Base-by-base conservation (phyloP, 2,329 filamentous ascomycete genomes). In the Ceratocystis destructans region DNA sequence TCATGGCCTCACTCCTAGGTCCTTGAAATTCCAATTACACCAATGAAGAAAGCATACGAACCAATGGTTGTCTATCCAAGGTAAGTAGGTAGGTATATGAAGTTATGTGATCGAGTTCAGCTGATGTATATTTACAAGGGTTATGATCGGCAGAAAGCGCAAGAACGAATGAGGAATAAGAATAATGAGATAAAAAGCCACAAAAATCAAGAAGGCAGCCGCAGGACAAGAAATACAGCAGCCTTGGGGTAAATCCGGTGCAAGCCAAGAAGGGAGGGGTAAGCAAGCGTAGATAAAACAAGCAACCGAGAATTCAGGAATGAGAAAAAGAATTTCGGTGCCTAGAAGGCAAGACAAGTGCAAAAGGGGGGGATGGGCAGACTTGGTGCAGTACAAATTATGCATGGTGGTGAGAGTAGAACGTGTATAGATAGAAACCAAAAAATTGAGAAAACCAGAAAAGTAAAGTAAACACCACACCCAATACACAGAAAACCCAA, bases 1-100 rank as follows among this genome's bases (percentile, higher is more conserved):
- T 48, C 28, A 64, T 46, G 63, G 33, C 31, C 53, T 46, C 61
- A 15, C 59, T n/a, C 53, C 33, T 50, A 61, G 50, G 61, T 22
- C 46, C 44, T 53, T 61, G 64, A 10, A 25, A 59, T 45, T 45
- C 8, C 44, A 64, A 44, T 20, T 20, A 20, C 50, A 64, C 12
- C 31, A 59, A 59, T 48, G 15, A 48, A 62, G 22, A 41, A 63
- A 3, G 17, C 44, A 17, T 48, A 45, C 25, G 48, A 63, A 50
- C 20, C 6, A n/a, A 12, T 3, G 17, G 12, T 6, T 59, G 28
- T 59, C 53, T 33, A 37, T 59, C 15, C n/a, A 33, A 25, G 28
- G 53, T 12, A 41, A 33, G 6, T 7, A 17, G 28, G 28, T 33
- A 59, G 22, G 28, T 28, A 4, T 31, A 25, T 25, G 5, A 20